A percentile compares a stretch with the other conserved stretches of the same genome.
Conservation (phyloP, 2,329 filamentous ascomycete genomes). For the Fusarium albosuccineum region DNA sequence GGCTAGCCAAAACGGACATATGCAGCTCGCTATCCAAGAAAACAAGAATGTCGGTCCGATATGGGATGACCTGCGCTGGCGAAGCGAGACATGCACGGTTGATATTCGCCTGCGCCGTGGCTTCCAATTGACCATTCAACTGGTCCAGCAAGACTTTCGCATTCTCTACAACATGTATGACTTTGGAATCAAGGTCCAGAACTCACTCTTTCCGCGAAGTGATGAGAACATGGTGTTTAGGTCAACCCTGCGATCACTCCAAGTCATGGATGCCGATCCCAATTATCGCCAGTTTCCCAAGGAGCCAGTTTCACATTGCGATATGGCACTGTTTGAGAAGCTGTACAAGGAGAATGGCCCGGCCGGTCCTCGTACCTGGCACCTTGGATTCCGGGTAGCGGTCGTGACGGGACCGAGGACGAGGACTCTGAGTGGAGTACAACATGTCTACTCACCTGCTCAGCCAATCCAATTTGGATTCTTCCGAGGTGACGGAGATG, state of each 20-base stretch:
- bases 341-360: constrained; percentile 76
- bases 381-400: constrained; percentile 83
- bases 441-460: constrained; percentile 74
- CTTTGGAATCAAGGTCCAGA: constrained; percentile 82
- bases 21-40: constrained; percentile 80
- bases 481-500: constrained; percentile 76
- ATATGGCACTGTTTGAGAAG: constrained; percentile 81
- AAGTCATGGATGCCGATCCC: constrained; percentile 82
- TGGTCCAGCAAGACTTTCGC: constrained; percentile 82
- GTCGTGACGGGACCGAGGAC: constrained; percentile 82
- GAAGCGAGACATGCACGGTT: constrained; percentile 73
- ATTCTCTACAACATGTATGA: constrained; percentile 87
- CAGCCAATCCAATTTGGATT: constrained; percentile 83
- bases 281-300: constrained; percentile 79
- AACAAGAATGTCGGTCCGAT: constrained; percentile 76
- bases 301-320: constrained; percentile 78
- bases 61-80: constrained; percentile 89
- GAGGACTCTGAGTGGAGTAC: constrained; percentile 82
- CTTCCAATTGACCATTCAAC: constrained; percentile 78
- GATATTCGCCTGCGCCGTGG: constrained; percentile 80
- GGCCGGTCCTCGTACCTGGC: constrained; percentile 77
- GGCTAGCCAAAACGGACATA: constrained; percentile 81
- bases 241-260: constrained; percentile 77
- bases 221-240: constrained; percentile 80
- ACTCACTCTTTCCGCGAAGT: constrained; percentile 74